Percentiles rank a stretch among this genome's conserved stretches.
These are phyloP conservation scores for Telopea speciosissima DNA, from an alignment of 177 flowering plant species.

Conservation along the genomic window DNA sequence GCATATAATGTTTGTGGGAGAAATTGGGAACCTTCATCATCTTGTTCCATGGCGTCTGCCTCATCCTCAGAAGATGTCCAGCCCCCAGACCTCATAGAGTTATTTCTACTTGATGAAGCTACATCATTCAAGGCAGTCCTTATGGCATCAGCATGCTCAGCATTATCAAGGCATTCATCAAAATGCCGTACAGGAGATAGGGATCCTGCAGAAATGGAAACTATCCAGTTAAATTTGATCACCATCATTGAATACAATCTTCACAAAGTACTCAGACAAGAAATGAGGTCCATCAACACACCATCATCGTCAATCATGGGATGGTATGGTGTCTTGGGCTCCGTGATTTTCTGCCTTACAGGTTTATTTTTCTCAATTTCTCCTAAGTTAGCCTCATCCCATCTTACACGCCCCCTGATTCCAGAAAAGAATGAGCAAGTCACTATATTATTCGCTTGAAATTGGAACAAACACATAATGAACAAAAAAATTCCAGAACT, in stretches of 20 bases:
- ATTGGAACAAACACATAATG: neutral
- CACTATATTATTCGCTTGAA: neutral
- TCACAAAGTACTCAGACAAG: neutral
- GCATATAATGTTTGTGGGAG: neutral
- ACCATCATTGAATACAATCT: neutral
- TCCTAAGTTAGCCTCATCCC: conserved; percentile 89
- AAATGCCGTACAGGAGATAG: conserved; percentile 52
- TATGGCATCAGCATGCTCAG: conserved; percentile 69
- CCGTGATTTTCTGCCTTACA: conserved; percentile 96
- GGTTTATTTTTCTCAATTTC: conserved; percentile 96
- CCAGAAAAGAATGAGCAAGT: conserved; percentile 12
- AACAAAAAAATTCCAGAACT: neutral
- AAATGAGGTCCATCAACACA: conserved; percentile 15
- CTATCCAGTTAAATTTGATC: conserved; percentile 2
- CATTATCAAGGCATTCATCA: conserved; percentile 39
- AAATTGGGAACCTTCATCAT: conserved; percentile 36
- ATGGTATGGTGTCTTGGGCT: conserved; percentile 99
- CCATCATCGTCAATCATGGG: conserved; percentile 88
- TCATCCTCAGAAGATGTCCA: conserved; percentile 98
- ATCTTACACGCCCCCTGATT: conserved; percentile 63
- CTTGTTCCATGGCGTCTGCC: conserved; percentile 75
- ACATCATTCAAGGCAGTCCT: conserved; percentile 64
- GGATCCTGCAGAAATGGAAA: conserved; percentile 46
- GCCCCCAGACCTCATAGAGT: conserved; percentile 30
- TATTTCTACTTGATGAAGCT: conserved; percentile 61